Evolutionary conservation across 2,329 filamentous ascomycete genomes (phyloP).

Genomic region (Escovopsis sp.): DNA sequence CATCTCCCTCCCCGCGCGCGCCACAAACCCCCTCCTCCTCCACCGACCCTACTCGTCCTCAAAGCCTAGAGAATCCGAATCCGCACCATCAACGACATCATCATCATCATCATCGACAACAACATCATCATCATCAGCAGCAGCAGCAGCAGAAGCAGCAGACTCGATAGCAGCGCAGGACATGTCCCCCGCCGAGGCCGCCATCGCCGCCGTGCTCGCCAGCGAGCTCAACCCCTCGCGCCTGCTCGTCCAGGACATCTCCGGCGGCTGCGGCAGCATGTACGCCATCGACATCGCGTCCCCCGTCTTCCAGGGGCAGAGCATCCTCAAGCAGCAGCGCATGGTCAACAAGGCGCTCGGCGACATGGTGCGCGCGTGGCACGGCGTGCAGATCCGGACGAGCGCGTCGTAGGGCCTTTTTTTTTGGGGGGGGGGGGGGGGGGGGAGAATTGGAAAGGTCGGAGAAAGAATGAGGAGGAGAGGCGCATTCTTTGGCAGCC

Average conservation of each 20-base stretch:
- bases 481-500: no score
- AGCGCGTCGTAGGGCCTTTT: slow-evolving; percentile 29
- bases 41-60: no score
- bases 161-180: no score
- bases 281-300: slow-evolving; percentile 70
- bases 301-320: slow-evolving; percentile 52
- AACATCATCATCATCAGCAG: not conserved
- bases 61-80: no score
- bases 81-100: no score
- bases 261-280: slow-evolving; percentile 76
- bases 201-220: slow-evolving; percentile 40
- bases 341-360: slow-evolving; percentile 63
- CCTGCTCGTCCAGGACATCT: slow-evolving; percentile 61
- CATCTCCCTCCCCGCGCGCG: not conserved
- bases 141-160: no score
- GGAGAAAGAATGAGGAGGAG: no score
- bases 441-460: no score
- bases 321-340: slow-evolving; percentile 68
- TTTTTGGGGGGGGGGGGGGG: no score
- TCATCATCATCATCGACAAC: not conserved
- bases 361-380: slow-evolving; percentile 67
- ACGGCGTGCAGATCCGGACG: slow-evolving; percentile 69
- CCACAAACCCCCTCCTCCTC: not conserved
- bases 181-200: slow-evolving; percentile 37
- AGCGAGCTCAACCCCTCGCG: slow-evolving; percentile 35